These are phyloP conservation scores for Phytophthora pisi DNA, from an alignment of 352 stramenopile species.

Conservation along the genomic window DNA sequence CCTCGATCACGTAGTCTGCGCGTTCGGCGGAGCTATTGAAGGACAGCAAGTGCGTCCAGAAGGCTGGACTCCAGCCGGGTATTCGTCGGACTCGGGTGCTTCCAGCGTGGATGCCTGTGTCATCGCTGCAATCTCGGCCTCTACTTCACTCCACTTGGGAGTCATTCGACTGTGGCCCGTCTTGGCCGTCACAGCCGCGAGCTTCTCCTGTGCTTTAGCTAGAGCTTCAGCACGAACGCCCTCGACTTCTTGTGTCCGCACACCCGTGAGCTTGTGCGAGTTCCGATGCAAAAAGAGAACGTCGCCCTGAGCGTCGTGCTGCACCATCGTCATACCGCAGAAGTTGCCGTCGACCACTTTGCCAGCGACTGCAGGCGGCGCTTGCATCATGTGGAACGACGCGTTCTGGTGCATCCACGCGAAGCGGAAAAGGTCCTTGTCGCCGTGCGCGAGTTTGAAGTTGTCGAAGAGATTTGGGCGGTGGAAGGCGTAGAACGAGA, in stretches of 20 bases:
- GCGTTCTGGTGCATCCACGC: conserved; percentile 57
- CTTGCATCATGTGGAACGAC: conserved; percentile 60
- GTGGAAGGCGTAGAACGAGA: conserved; percentile 53
- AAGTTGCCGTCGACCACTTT: conserved; percentile 40
- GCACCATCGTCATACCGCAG: conserved; percentile 61
- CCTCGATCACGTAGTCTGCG: conserved; percentile 52
- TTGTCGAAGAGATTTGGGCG: conserved; percentile 43
- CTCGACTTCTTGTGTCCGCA: background rate
- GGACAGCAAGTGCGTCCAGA: conserved; percentile 72
- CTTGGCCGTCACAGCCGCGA: conserved; percentile 4
- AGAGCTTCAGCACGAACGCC: conserved; percentile 11
- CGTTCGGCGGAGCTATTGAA: conserved; percentile 49
- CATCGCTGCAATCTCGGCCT: too few species aligned
- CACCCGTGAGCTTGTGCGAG: conserved; percentile 43
- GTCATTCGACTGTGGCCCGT: too few species aligned
- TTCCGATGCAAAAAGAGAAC: conserved; percentile 69
- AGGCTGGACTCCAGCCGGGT: too few species aligned
- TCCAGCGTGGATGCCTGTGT: conserved; percentile 2
- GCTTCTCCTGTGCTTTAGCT: conserved; percentile 19
- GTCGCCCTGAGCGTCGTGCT: conserved; percentile 40
- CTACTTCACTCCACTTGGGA: conserved; percentile 9
- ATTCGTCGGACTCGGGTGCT: conserved; percentile 18
- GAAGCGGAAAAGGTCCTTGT: conserved; percentile 69
- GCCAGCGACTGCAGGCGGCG: conserved; percentile 42
- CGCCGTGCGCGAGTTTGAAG: conserved; percentile 49